These are phyloP conservation scores for Dictyostelium citrinum DNA, from an alignment of 78 protist species.

Conservation along the genomic window DNA sequence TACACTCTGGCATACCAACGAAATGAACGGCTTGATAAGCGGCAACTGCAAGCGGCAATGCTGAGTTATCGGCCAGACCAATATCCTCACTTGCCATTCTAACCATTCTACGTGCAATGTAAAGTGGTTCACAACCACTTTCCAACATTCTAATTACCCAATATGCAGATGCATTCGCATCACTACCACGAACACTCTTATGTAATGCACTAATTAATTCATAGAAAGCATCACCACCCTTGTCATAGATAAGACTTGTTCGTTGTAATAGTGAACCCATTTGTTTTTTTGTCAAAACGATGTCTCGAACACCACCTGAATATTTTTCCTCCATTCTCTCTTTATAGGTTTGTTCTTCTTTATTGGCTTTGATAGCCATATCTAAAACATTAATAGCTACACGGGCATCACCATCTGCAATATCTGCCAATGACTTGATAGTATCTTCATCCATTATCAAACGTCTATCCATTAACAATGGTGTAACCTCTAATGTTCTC, in stretches of 20 bases:
- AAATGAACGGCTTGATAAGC: slow-evolving; percentile 73
- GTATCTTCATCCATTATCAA: not conserved
- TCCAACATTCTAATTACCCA: slow-evolving; percentile 83
- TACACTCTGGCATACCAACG: slow-evolving; percentile 88
- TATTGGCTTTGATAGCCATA: not conserved
- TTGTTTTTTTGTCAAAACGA: not conserved
- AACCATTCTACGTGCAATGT: slow-evolving; percentile 78
- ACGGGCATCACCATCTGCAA: slow-evolving; percentile 84
- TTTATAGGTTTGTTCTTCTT: not conserved
- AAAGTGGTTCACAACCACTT: slow-evolving; percentile 78
- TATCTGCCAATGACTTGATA: not conserved
- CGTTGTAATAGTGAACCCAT: slow-evolving; percentile 9
- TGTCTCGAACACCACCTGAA: not conserved
- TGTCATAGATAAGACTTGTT: slow-evolving; percentile 46
- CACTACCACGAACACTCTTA: slow-evolving; percentile 82
- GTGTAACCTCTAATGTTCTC: slow-evolving; percentile 48
- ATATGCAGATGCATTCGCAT: slow-evolving; percentile 82
- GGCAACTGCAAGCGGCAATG: slow-evolving; percentile 70
- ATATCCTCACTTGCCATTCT: slow-evolving; percentile 83
- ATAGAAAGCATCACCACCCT: slow-evolving; percentile 78
- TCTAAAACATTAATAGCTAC: slow-evolving; percentile 72
- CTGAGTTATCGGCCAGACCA: slow-evolving; percentile 81
- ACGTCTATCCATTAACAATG: not conserved
- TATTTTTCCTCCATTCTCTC: not conserved
- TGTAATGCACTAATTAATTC: slow-evolving; percentile 84